phyloP scores from a whole-genome alignment of 106 monocot species.

The Dendrobium chrysotoxum region DNA sequence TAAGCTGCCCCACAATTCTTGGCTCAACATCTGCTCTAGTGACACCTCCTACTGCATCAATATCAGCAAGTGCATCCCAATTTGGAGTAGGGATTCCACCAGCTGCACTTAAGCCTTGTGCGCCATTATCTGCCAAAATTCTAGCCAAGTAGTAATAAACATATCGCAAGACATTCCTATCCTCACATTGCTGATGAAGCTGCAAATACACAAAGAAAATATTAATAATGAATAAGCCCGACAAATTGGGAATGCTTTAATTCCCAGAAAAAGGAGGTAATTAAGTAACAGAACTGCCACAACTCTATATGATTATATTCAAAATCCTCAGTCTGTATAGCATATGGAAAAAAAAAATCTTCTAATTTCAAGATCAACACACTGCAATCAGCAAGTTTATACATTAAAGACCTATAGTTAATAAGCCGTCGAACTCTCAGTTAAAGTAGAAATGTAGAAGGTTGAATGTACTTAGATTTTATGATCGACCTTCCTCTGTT shows the following conservation, averaged over 20 bases:
- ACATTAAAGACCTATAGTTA: background rate
- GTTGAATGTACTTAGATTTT: background rate
- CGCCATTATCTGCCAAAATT: conserved; percentile 87
- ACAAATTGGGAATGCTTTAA: background rate
- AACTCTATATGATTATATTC: background rate
- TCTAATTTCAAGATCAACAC: background rate
- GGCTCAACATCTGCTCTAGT: conserved; percentile 98
- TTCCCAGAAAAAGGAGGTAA: background rate
- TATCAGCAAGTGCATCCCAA: conserved; percentile 99
- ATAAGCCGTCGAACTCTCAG: background rate
- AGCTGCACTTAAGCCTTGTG: conserved; percentile 73
- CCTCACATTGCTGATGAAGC: conserved; percentile 96
- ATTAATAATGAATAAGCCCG: background rate
- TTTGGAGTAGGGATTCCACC: conserved; percentile 99
- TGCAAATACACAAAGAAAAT: conserved; percentile 20
- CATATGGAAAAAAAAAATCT: background rate
- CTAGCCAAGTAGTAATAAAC: conserved; percentile 99
- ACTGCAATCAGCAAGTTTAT: background rate
- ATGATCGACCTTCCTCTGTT: background rate
- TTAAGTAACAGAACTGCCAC: background rate
- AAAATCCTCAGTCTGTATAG: background rate
- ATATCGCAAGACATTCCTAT: conserved; percentile 93
- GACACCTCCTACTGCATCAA: conserved; percentile 95
- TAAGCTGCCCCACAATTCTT: conserved; percentile 78
- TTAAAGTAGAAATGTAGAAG: background rate